Base-by-base conservation (phyloP, 805 yeast genomes). In the Torulaspora microellipsoides region DNA sequence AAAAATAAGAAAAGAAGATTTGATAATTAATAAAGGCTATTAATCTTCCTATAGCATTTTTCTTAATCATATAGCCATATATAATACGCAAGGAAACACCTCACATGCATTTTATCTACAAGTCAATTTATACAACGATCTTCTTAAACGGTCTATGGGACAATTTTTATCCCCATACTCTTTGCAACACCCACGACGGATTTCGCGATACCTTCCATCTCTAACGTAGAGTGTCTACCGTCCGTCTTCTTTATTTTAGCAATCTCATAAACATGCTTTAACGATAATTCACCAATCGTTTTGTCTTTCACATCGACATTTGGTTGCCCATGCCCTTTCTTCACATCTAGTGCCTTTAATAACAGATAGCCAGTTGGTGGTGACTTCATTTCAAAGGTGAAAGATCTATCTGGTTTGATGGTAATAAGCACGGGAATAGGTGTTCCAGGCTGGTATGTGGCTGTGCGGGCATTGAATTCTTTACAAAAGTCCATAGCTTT, bases 401-500 rank as follows among this genome's bases (percentile, higher is more conserved):
- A 93, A 0, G 91, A 62, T 66, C 99, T 77, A 66, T 93, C 98
- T n/a, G 97, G 97, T 57, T 80, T 83, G 31, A 93, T 89, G 0
- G 83, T 83, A 39, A 93, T 75, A 32, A 83, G 66, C 34, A 85
- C 90, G 0, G 99, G 99, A 36, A 91, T 77, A 11, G 99, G 99
- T 1, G 79, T 78, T 34, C 95, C 97, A 12, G 95, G 88, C 41
- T 76, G 76, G 60, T 78, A 84, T 52, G 81, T 81, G 7, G 96
- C 95, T 10, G 98, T 89, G 65, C 96, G 81, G 20, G 99, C 99
- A 64, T 93, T 93, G 73, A 93, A 93, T 64, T 93, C 98, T 67
- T 93, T 93, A 70, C 98, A 91, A 60, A 93, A 93, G 66, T 93
- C 99, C 59, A 93, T 93, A 51, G 98, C 98, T 64, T 93, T 93